Percentiles rank a stretch among this genome's conserved stretches.
Evolutionary conservation across 2,329 filamentous ascomycete genomes (phyloP).

Genomic region (Cercospora citrullina): DNA sequence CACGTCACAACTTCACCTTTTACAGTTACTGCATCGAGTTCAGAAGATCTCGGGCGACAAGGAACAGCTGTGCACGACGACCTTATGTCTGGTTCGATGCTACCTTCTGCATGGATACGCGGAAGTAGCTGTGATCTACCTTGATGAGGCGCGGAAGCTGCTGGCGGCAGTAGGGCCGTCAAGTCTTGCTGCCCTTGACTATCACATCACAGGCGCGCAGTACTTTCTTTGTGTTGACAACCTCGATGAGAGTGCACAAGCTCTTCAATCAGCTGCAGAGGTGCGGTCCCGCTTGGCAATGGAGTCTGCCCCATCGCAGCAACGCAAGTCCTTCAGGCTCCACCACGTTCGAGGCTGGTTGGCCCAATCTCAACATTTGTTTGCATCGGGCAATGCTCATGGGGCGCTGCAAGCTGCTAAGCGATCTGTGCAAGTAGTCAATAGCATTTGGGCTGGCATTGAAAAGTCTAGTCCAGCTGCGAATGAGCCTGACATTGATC

Average conservation of each 20-base stretch:
- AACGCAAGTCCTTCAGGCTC: slow-evolving; percentile 29
- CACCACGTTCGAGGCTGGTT: slow-evolving; percentile 35
- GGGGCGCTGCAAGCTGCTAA: slow-evolving; percentile 35
- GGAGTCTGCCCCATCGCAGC: slow-evolving; percentile 21
- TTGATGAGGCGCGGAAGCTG: slow-evolving; percentile 61
- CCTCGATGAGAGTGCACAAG: slow-evolving; percentile 20
- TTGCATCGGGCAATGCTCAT: slow-evolving; percentile 21
- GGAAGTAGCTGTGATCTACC: slow-evolving; percentile 56
- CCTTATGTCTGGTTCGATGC: slow-evolving; percentile 50
- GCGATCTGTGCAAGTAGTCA: slow-evolving; percentile 31
- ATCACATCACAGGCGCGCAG: slow-evolving; percentile 27
- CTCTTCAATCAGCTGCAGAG: slow-evolving; percentile 24
- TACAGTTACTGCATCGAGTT: slow-evolving; percentile 19
- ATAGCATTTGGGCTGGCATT: slow-evolving; percentile 32
- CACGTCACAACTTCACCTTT: slow-evolving; percentile 31
- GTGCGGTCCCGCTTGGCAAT: slow-evolving; percentile 23
- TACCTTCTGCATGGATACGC: slow-evolving; percentile 62
- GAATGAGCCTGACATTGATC: slow-evolving; percentile 8
- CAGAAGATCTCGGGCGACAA: slow-evolving; percentile 1
- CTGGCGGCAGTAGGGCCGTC: slow-evolving; percentile 45
- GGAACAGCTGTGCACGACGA: slow-evolving; percentile 31
- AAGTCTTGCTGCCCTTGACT: slow-evolving; percentile 49
- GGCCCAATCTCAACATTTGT: slow-evolving; percentile 30
- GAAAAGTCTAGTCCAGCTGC: slow-evolving; percentile 19
- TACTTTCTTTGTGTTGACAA: slow-evolving; percentile 29